These are phyloP conservation scores for Ophiostoma piceae DNA, from an alignment of 2,329 filamentous ascomycete genomes.

Conservation along the genomic window DNA sequence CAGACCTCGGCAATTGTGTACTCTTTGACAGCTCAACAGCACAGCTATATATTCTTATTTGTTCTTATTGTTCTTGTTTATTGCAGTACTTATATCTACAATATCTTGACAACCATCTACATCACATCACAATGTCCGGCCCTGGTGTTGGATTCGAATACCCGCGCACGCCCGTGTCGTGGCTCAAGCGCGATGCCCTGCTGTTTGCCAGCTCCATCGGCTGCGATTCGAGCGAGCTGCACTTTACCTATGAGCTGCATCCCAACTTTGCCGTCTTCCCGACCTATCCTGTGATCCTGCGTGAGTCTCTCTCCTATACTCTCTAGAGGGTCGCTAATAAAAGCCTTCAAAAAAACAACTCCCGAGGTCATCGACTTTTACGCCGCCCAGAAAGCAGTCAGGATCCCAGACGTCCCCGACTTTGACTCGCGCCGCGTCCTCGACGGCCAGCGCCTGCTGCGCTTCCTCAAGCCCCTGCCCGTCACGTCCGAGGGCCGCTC, in stretches of 20 bases:
- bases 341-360: constrained; percentile 69
- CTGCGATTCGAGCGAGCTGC: constrained; percentile 74
- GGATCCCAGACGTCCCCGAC: constrained; percentile 70
- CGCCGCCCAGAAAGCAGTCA: constrained; percentile 56
- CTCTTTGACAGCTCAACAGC: background rate
- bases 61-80: no score
- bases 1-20: constrained; percentile 20
- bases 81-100: background rate
- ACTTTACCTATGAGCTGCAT: constrained; percentile 88
- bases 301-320: constrained; percentile 40
- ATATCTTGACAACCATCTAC: background rate
- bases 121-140: constrained; percentile 38
- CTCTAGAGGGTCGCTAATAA: no score
- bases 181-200: constrained; percentile 81
- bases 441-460: constrained; percentile 76
- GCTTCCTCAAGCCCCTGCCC: constrained; percentile 71
- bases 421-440: constrained; percentile 71
- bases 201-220: constrained; percentile 91
- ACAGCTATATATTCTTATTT: no score
- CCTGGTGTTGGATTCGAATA: constrained; percentile 72
- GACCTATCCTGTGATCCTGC: constrained; percentile 77
- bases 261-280: constrained; percentile 84
- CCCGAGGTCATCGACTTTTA: constrained; percentile 84
- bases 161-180: constrained; percentile 68
- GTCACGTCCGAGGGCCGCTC: constrained; percentile 62